Base-by-base conservation (phyloP, 2,329 filamentous ascomycete species). In the Xenosphaeropsis pyriputrescens region DNA sequence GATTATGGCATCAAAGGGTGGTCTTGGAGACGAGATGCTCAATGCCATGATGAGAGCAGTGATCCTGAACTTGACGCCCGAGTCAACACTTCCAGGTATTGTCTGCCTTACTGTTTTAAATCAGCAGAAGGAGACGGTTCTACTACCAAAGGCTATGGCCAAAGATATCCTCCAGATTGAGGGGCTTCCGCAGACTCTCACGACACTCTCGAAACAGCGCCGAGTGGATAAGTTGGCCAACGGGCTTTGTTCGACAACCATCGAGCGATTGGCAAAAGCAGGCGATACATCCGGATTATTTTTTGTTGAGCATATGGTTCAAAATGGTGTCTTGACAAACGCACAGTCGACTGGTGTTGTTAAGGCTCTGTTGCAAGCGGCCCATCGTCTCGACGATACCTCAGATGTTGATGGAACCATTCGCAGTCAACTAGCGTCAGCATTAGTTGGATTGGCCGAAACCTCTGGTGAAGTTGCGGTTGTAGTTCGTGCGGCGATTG, bases 1-100 rank as follows among this genome's bases (percentile, higher is more conserved):
- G 6, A 76, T 96, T 35, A 70, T 96, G 43, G 86, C 85, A 6
- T 78, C 84, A 35, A 94, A 94, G 58, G 78, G 81, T 1, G 70
- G 73, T 35, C 67, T 96, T 12, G 75, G 82, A 34, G 86, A 96
- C 49, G 72, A 72, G 40, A 73, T 88, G 2, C 65, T 96, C n/a
- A 77, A 83, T 38, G 78, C 79, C 1, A 70, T 98, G 51, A 93
- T 96, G 85, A 84, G 93, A 50, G 85, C 88, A 44, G 73, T 94
- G 26, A 79, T 82, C 7, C 62, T 70, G 18, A 84, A 82, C 7
- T 93, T 85, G 77, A 80, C 75, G 2, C 60, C 66, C 32, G 79
- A 86, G 42, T 93, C 83, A 1, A 58, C 79, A 2, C 68, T 75
- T 14, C 74, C 83, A 13, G 86, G 79, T 9, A 66, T 95, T 1